These are phyloP conservation scores for Mycena olivaceomarginata DNA, from an alignment of 768 basidiomycete species.

Conservation along the genomic window DNA sequence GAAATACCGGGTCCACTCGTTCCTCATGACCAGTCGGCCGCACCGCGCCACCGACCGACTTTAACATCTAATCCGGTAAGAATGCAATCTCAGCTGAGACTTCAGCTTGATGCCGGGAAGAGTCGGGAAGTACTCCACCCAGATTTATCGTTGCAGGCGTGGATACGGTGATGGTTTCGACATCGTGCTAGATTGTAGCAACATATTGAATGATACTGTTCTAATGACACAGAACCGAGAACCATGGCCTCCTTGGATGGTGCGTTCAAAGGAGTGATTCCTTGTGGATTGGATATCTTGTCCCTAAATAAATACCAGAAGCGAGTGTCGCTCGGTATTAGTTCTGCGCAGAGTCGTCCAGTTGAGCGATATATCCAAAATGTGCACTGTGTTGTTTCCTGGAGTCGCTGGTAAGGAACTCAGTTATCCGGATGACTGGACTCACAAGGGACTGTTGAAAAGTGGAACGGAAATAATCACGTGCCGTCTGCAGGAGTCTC, in stretches of 20 bases:
- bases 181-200: background rate
- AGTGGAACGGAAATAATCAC: slow-evolving; percentile 10
- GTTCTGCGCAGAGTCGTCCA: slow-evolving; percentile 13
- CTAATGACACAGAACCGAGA: background rate
- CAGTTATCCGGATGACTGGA: background rate
- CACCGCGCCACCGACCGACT: slow-evolving; percentile 5
- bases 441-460: background rate
- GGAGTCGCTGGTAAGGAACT: background rate
- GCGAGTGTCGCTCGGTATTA: background rate
- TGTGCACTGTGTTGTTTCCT: background rate
- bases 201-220: slow-evolving; percentile 21
- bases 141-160: background rate
- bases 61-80: background rate
- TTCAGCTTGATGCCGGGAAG: background rate
- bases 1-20: slow-evolving; percentile 18
- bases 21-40: background rate
- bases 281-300: background rate
- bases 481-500: slow-evolving; percentile 4
- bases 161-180: background rate
- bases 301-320: slow-evolving; percentile 2
- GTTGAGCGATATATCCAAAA: slow-evolving; percentile 28
- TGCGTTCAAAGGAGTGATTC: background rate
- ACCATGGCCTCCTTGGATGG: slow-evolving; percentile 7
- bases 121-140: background rate
- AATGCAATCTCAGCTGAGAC: slow-evolving; percentile 13